Percentiles rank a stretch among this genome's conserved stretches.
phyloP scores from a whole-genome alignment of 345 rosid species.

The Populus tremula region DNA sequence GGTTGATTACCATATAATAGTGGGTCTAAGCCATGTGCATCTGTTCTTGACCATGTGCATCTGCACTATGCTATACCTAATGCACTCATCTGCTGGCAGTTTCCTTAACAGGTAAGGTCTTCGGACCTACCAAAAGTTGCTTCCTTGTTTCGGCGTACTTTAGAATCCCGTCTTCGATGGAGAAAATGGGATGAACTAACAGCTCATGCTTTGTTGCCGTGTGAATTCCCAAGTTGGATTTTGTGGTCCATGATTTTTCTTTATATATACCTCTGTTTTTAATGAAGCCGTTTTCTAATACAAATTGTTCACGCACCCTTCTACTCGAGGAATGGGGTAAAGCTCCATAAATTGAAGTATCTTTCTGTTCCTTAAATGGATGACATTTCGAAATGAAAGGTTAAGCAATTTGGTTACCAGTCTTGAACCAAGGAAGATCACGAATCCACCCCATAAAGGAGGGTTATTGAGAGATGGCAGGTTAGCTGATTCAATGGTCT shows the following conservation, averaged over 20 bases:
- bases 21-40: slow-evolving; percentile 34
- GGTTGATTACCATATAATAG: background rate
- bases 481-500: background rate
- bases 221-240: background rate
- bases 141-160: background rate
- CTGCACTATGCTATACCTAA: slow-evolving; percentile 10
- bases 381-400: background rate
- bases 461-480: background rate
- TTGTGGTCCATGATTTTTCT: background rate
- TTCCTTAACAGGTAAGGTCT: slow-evolving; percentile 16
- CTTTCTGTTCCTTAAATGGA: too few relatives aligned
- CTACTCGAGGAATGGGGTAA: background rate
- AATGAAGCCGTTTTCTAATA: background rate
- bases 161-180: background rate
- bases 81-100: slow-evolving; percentile 22
- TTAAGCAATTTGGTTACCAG: background rate
- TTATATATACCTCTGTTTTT: background rate
- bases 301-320: background rate
- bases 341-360: background rate
- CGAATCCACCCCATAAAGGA: background rate
- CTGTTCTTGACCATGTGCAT: slow-evolving; percentile 34
- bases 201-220: background rate
- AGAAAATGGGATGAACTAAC: background rate
- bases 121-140: slow-evolving; percentile 15
- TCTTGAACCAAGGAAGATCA: background rate